Percentiles rank a stretch among this genome's conserved stretches.
Conservation (phyloP, 23 red algal genomes). For the Pyropia haitanensis region DNA sequence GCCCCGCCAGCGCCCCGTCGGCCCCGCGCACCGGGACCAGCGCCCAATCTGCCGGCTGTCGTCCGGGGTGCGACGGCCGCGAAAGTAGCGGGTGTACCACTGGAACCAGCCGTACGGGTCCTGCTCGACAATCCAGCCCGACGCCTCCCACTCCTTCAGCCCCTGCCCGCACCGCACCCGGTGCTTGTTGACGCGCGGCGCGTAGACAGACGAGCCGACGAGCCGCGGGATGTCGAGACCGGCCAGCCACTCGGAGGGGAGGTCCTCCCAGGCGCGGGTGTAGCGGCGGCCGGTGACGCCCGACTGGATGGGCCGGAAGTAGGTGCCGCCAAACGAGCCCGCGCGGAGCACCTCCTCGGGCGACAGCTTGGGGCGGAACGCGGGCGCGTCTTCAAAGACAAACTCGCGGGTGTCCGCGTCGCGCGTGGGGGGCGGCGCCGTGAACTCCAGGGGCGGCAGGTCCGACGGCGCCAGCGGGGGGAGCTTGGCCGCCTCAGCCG, state of each 20-base stretch:
- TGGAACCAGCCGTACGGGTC: constrained; percentile 30
- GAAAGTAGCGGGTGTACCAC: constrained; percentile 30
- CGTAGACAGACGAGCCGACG: constrained; percentile 2
- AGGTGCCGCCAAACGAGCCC: constrained; percentile 24
- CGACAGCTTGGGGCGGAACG: constrained; percentile 15
- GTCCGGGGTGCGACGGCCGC: constrained; percentile 9
- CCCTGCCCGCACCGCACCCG: constrained; percentile 5
- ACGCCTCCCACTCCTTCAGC: constrained; percentile 9
- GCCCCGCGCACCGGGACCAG: constrained; percentile 12
- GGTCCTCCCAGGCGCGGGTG: constrained; percentile 12
- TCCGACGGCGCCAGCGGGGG: too few relatives aligned
- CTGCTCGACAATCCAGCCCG: constrained; percentile 16
- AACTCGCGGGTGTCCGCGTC: neutral
- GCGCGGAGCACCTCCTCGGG: constrained; percentile 11
- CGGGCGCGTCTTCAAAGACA: constrained; percentile 2
- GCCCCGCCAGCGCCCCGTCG: constrained; percentile 13
- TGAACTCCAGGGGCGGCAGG: too few relatives aligned
- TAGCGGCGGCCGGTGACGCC: neutral
- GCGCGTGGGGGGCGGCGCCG: too few relatives aligned
- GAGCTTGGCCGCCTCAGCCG: too few relatives aligned
- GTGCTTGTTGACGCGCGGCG: constrained; percentile 2
- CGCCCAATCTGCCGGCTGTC: constrained; percentile 17
- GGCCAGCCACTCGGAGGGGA: constrained; percentile 7
- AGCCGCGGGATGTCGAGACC: constrained; percentile 8
- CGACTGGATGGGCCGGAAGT: constrained; percentile 21